Conservation (phyloP, 2,329 filamentous ascomycete species). For the Calonectria pteridis region DNA sequence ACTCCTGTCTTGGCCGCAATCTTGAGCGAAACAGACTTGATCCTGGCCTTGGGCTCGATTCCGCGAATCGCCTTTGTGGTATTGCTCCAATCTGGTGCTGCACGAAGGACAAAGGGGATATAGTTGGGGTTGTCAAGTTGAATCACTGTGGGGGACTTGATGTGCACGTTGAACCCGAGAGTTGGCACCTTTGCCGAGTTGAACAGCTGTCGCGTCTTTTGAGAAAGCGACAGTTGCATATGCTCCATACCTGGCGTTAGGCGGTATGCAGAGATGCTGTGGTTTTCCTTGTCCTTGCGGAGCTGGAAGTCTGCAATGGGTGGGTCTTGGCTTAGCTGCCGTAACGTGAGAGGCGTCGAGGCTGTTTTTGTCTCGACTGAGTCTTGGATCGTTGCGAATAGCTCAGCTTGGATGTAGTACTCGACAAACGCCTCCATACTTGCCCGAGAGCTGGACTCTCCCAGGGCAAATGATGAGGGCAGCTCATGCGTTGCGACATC, state of each 20-base stretch:
- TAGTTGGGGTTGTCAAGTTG: conserved; percentile 45
- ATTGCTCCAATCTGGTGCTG: conserved; percentile 23
- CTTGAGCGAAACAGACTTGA: conserved; percentile 27
- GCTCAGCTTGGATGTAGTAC: conserved; percentile 49
- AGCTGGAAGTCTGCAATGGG: conserved; percentile 37
- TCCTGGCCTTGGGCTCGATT: conserved; percentile 19
- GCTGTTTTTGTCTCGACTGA: conserved; percentile 23
- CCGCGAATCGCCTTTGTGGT: conserved; percentile 34
- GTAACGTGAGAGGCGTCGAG: conserved; percentile 39
- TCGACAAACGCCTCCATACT: conserved; percentile 37
- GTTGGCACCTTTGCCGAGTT: conserved; percentile 48
- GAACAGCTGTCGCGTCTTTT: conserved; percentile 50
- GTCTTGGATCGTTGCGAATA: conserved; percentile 28
- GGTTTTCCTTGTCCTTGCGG: not conserved
- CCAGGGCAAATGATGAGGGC: conserved; percentile 17
- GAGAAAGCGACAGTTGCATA: conserved; percentile 46
- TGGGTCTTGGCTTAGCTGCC: not conserved
- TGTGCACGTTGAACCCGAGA: conserved; percentile 43
- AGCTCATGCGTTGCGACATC: not conserved
- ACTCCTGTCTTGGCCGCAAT: conserved; percentile 22
- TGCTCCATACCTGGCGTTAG: conserved; percentile 49
- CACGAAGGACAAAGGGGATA: conserved; percentile 38
- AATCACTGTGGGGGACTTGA: conserved; percentile 44
- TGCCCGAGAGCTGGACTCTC: not conserved
- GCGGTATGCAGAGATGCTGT: conserved; percentile 35